phyloP scores from a whole-genome alignment of 108 stramenopile species.

The Cyclotella sp. region DNA sequence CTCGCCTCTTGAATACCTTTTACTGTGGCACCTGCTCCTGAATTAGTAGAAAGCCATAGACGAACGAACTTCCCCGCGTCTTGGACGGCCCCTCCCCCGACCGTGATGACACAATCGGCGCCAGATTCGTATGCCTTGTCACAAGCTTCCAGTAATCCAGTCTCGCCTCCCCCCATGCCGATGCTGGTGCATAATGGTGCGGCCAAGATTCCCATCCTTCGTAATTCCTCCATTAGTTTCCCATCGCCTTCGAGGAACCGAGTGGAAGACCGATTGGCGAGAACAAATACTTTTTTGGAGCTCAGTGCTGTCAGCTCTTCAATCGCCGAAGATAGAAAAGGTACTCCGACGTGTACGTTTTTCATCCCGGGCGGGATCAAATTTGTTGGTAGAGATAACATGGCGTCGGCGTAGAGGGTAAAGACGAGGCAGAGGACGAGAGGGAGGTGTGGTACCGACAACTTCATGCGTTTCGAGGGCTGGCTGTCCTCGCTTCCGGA shows the following conservation, averaged over 20 bases:
- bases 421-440: background rate
- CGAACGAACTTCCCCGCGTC: constrained; percentile 46
- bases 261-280: constrained; percentile 32
- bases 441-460: background rate
- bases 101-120: constrained; percentile 39
- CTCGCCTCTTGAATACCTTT: constrained; percentile 15
- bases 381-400: constrained; percentile 16
- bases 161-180: constrained; percentile 40
- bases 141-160: constrained; percentile 33
- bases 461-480: background rate
- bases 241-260: constrained; percentile 23
- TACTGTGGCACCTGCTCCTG: constrained; percentile 23
- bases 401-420: background rate
- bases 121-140: constrained; percentile 20
- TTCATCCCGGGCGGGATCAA: constrained; percentile 37
- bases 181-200: constrained; percentile 37
- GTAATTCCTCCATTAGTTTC: constrained; percentile 19
- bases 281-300: constrained; percentile 26
- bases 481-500: no score
- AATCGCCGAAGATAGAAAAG: constrained; percentile 27
- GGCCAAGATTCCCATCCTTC: constrained; percentile 21
- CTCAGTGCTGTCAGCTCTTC: constrained; percentile 11
- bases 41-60: constrained; percentile 30
- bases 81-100: constrained; percentile 48
- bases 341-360: constrained; percentile 31